These are phyloP conservation scores for Plasmopara viticola DNA, from an alignment of 352 stramenopile genomes.

Conservation along the genomic window DNA sequence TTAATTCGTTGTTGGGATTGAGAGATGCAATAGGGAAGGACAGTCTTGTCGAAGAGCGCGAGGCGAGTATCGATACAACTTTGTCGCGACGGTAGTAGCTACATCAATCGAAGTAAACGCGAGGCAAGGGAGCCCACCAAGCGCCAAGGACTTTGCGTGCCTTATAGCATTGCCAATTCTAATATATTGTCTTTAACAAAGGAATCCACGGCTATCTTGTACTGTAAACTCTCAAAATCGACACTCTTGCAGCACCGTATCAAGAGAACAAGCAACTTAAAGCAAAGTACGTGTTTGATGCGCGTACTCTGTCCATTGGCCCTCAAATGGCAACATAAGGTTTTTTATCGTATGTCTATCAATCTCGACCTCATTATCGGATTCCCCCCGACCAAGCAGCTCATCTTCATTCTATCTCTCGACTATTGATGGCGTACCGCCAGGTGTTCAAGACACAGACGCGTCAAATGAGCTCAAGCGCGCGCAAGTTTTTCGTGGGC, in stretches of 20 bases:
- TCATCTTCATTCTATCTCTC: slow-evolving; percentile 11
- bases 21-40: too few species aligned
- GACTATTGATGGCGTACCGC: slow-evolving; percentile 38
- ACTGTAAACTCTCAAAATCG: not conserved
- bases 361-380: slow-evolving; percentile 30
- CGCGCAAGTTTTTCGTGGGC: slow-evolving; percentile 97
- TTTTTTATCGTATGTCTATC: slow-evolving; percentile 5
- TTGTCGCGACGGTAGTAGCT: too few species aligned
- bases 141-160: too few species aligned
- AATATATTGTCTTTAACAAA: too few species aligned
- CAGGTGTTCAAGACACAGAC: slow-evolving; percentile 40
- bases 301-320: not conserved
- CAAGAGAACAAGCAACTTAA: not conserved
- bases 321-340: slow-evolving; percentile 14
- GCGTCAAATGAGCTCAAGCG: slow-evolving; percentile 56
- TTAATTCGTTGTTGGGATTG: too few species aligned
- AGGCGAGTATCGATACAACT: too few species aligned
- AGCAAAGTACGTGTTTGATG: too few species aligned
- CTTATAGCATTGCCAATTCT: too few species aligned
- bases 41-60: too few species aligned
- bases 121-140: too few species aligned
- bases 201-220: too few species aligned
- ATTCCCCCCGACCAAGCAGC: slow-evolving; percentile 34
- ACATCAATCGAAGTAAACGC: too few species aligned
- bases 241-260: slow-evolving; percentile 15